Conservation (phyloP, 2,329 filamentous ascomycete species). For the Allantophomopsis cytisporea region DNA sequence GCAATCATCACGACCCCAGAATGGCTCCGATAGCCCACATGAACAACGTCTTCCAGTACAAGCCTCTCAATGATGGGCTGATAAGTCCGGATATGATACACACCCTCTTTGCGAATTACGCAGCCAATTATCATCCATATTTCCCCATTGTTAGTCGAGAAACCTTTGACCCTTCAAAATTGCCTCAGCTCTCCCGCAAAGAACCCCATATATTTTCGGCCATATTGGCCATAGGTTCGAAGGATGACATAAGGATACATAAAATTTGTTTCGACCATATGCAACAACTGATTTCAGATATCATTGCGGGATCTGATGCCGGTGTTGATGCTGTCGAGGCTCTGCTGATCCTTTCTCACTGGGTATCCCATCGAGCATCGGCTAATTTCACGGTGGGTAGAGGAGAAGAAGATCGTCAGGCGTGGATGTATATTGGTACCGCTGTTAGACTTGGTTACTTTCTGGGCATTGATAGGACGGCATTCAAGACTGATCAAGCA, state of each 20-base stretch:
- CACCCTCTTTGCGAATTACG: conserved; percentile 12
- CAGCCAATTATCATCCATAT: conserved; percentile 46
- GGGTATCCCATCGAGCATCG: conserved; percentile 29
- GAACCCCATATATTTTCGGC: conserved; percentile 58
- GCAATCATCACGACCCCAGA: conserved; percentile 4
- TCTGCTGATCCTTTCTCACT: conserved; percentile 56
- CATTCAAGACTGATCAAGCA: conserved; percentile 44
- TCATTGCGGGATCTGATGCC: conserved; percentile 52
- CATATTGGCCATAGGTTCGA: conserved; percentile 56
- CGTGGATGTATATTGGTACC: conserved; percentile 66
- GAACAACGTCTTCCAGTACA: conserved; percentile 12
- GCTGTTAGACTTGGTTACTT: conserved; percentile 58
- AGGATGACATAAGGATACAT: conserved; percentile 52
- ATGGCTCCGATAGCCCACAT: conserved; percentile 5
- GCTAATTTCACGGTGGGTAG: conserved; percentile 36
- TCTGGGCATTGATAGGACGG: conserved; percentile 54
- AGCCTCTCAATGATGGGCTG: conserved; percentile 12
- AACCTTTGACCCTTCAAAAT: conserved; percentile 36
- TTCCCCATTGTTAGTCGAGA: conserved; percentile 51
- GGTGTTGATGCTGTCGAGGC: conserved; percentile 61
- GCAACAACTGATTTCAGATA: conserved; percentile 51
- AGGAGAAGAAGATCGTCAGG: conserved; percentile 60
- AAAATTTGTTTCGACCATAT: conserved; percentile 56
- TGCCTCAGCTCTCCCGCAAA: conserved; percentile 31
- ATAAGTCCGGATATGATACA: conserved; percentile 14